Evolutionary conservation across 1,284 basidiomycete genomes (phyloP), one percentile per base, ranked within the genome.

Genomic region (Heliocybe sulcata): DNA sequence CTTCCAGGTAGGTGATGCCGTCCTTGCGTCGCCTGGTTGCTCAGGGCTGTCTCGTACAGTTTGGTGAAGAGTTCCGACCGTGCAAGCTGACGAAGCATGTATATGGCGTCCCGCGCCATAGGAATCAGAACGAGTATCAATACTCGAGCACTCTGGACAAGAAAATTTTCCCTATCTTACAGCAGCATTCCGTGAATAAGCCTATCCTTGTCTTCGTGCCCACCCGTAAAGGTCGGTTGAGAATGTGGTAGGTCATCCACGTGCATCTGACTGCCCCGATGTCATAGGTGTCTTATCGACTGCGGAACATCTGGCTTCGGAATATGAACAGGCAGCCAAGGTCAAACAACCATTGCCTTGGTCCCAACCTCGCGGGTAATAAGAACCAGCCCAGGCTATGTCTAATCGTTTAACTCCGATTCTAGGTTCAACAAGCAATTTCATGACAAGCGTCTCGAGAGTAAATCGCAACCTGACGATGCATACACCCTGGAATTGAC

Each of bases 51-150:
- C 6, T 45, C 51, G 6, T 35, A 14, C 63, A 95, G 92, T 98
- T 98, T 62, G 93, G 91, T 1, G 93, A 97, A 62, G 87, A 92
- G 55, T 96, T 82, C 65, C 80, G 94, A 20, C 92, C 94, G 0
- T 94, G 92, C 69, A 86, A 85, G 58, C 76, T 98, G 2, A 81
- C 78, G 2, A 82, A 87, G 55, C 74, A 83, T 60, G 86, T 93
- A 1, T 77, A 87, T 56, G 83, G 85, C 1, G 73, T 86, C 51
- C 69, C 74, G 20, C 80, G 82, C 26, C 68, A 72, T 45, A 84
- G 80, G 56, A 70, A 79, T 60, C 74, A 81, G 55, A 95, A 94
- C 61, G 90, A 95, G 57, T 96, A 92, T 63, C 79, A 79, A 9
- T 95, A 95, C 63, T 77, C 81, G 3, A 80, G 77, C 53, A 77